Evolutionary conservation across 1,139 yeast species (phyloP).

Genomic region (Nadsonia commutata): DNA sequence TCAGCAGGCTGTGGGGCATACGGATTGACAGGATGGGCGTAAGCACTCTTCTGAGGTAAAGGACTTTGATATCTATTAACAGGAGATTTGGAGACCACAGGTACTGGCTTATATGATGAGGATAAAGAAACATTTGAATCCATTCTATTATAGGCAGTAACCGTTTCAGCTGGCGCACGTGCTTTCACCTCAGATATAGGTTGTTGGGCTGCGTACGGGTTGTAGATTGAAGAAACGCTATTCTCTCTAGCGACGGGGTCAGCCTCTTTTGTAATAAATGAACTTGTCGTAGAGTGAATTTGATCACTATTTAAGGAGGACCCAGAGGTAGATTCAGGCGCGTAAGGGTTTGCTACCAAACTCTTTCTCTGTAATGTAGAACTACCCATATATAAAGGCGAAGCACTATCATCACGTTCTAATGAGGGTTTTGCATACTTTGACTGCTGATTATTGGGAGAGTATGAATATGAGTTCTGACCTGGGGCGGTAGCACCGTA

Average conservation of each 20-base stretch:
- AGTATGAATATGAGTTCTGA: background rate
- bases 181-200: too few species aligned
- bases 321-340: too few species aligned
- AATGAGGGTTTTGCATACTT: background rate
- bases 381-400: background rate
- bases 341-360: background rate
- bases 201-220: constrained; percentile 1
- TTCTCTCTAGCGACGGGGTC: background rate
- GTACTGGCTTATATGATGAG: background rate
- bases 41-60: background rate
- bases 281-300: too few species aligned
- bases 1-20: constrained; percentile 1
- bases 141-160: too few species aligned
- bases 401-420: background rate
- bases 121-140: background rate
- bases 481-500: background rate
- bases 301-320: too few species aligned
- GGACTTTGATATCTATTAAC: background rate
- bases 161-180: too few species aligned
- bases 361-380: background rate
- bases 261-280: constrained; percentile 8
- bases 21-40: background rate
- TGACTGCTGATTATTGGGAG: background rate
- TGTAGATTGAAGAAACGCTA: background rate
- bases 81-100: background rate